These are phyloP conservation scores for Ormosia emarginata DNA, from an alignment of 306 rosid species.

Conservation along the genomic window DNA sequence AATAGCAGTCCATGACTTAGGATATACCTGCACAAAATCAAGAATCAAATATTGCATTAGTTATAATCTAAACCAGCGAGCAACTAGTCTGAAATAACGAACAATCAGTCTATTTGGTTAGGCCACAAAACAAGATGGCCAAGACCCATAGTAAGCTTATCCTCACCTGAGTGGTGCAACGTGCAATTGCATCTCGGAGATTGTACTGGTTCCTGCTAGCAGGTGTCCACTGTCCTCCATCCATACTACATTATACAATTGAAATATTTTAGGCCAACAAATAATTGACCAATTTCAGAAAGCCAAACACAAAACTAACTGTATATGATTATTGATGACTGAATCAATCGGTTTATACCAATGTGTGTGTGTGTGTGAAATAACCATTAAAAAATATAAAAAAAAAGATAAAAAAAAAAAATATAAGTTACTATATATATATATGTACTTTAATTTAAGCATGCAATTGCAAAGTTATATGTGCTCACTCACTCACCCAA, in stretches of 20 bases:
- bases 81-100: not conserved
- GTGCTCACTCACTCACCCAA: conserved; percentile 90
- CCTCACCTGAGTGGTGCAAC: conserved; percentile 83
- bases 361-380: too few relatives aligned
- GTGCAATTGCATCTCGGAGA: conserved; percentile 89
- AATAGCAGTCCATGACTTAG: conserved; percentile 92
- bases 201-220: conserved; percentile 71
- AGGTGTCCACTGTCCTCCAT: conserved; percentile 84
- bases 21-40: conserved; percentile 66
- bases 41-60: not conserved
- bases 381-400: too few relatives aligned
- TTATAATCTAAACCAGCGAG: not conserved
- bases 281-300: conserved; percentile 7
- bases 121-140: not conserved
- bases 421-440: too few relatives aligned
- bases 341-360: too few relatives aligned
- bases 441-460: not conserved
- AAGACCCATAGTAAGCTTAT: not conserved
- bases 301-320: not conserved
- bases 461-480: not conserved
- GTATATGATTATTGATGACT: not conserved
- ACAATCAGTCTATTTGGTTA: not conserved
- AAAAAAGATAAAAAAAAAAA: too few relatives aligned
- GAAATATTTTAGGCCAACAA: not conserved
- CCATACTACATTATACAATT: conserved; percentile 61